Evolutionary conservation across 306 rosid genomes (phyloP).

Genomic region (Citrullus colocynthis): DNA sequence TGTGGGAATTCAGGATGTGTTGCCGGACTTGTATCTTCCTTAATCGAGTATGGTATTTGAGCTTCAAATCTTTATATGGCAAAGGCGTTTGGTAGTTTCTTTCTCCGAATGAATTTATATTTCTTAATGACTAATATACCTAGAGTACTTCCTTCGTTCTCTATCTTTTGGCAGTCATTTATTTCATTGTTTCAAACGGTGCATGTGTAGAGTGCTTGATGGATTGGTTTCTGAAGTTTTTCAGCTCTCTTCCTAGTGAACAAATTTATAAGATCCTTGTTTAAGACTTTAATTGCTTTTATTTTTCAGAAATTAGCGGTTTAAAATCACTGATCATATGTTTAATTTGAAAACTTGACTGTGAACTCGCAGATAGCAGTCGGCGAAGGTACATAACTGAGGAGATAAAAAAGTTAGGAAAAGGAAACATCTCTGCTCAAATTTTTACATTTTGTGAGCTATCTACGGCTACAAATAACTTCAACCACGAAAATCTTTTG

Average conservation of each 20-base stretch:
- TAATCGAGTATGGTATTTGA: neutral
- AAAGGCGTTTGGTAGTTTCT: neutral
- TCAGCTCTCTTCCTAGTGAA: neutral
- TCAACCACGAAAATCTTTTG: slow-evolving; percentile 40
- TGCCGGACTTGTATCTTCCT: neutral
- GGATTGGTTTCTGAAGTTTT: neutral
- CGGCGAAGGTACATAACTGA: slow-evolving; percentile 36
- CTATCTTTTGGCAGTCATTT: neutral
- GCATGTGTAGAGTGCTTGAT: neutral
- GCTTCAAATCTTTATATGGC: neutral
- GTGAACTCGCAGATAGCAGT: slow-evolving; percentile 26
- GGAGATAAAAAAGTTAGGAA: slow-evolving; percentile 48
- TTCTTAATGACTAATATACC: neutral
- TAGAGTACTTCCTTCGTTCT: neutral
- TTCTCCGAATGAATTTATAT: neutral
- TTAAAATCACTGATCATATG: neutral
- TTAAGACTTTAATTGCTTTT: neutral
- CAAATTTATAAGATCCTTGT: neutral
- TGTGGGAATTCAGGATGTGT: neutral
- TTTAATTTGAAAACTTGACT: neutral
- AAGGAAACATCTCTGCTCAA: slow-evolving; percentile 56
- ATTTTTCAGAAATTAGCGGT: neutral
- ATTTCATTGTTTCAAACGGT: neutral
- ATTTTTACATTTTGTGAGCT: slow-evolving; percentile 45
- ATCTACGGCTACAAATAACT: slow-evolving; percentile 58